A percentile compares a stretch with the other conserved stretches of the same genome.
These are phyloP conservation scores for Aureobasidium melanogenum DNA, from an alignment of 2,329 filamentous ascomycete genomes.

Conservation along the genomic window DNA sequence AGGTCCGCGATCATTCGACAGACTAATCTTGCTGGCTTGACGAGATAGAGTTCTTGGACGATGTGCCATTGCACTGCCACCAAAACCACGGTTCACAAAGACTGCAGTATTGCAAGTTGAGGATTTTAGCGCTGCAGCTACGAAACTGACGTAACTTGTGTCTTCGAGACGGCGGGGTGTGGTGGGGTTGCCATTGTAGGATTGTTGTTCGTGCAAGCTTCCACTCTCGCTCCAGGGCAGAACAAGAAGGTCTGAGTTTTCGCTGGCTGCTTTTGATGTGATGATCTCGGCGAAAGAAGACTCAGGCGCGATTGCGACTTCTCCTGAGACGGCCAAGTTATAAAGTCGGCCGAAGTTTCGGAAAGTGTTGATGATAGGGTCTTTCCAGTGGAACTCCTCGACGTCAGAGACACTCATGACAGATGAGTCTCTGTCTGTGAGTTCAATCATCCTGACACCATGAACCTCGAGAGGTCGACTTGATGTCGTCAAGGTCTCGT, in stretches of 20 bases:
- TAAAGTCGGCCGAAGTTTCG: slow-evolving; percentile 78
- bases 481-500: neutral
- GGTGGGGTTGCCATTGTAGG: neutral
- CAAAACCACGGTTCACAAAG: slow-evolving; percentile 66
- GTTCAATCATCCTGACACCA: slow-evolving; percentile 74
- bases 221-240: slow-evolving; percentile 87
- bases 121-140: slow-evolving; percentile 56
- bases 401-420: slow-evolving; percentile 89
- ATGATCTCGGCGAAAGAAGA: slow-evolving; percentile 72
- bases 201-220: slow-evolving; percentile 56
- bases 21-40: slow-evolving; percentile 48
- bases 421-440: slow-evolving; percentile 86
- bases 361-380: slow-evolving; percentile 88
- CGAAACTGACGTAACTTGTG: slow-evolving; percentile 62
- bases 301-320: slow-evolving; percentile 70
- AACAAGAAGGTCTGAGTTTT: slow-evolving; percentile 60
- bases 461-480: slow-evolving; percentile 60
- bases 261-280: slow-evolving; percentile 46
- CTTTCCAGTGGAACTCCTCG: slow-evolving; percentile 55
- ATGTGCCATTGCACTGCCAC: slow-evolving; percentile 33
- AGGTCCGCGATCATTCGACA: slow-evolving; percentile 49
- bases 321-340: slow-evolving; percentile 73
- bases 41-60: slow-evolving; percentile 33
- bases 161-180: slow-evolving; percentile 45
- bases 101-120: slow-evolving; percentile 63